A percentile compares a stretch with the other conserved stretches of the same genome.
These are phyloP conservation scores for Aspergillus spinulosporus DNA, from an alignment of 2,329 filamentous ascomycete species.

Conservation along the genomic window DNA sequence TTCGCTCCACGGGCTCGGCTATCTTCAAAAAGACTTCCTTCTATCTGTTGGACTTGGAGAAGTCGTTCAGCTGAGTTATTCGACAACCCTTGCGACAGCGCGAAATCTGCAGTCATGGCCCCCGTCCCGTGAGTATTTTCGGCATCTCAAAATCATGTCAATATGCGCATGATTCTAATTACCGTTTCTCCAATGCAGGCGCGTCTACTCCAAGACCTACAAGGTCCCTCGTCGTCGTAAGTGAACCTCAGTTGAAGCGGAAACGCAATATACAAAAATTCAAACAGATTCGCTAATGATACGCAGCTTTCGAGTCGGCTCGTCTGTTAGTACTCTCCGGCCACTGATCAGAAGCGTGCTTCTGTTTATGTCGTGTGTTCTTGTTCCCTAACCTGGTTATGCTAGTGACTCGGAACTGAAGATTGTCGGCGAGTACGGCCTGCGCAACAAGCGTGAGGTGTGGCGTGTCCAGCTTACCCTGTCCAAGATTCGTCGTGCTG, in stretches of 20 bases:
- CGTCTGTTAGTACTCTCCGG: slow-evolving; percentile 94
- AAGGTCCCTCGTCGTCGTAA: slow-evolving; percentile 90
- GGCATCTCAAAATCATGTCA: slow-evolving; percentile 25
- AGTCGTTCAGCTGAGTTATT: slow-evolving; percentile 28
- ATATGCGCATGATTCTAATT: slow-evolving; percentile 41
- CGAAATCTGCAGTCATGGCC: slow-evolving; percentile 44
- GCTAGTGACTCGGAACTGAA: slow-evolving; percentile 98
- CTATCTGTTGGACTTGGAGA: slow-evolving; percentile 21
- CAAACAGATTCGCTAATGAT: slow-evolving; percentile 38
- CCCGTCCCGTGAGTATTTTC: slow-evolving; percentile 46
- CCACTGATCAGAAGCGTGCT: slow-evolving; percentile 98
- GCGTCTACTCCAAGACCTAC: slow-evolving; percentile 98
- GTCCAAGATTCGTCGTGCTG: slow-evolving; percentile 99
- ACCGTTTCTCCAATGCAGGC: slow-evolving; percentile 35
- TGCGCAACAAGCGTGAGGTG: slow-evolving; percentile 99
- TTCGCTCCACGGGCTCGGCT: slow-evolving; percentile 26
- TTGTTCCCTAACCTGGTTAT: slow-evolving; percentile 61
- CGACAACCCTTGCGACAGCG: slow-evolving; percentile 41
- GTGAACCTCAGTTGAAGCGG: slow-evolving; percentile 28
- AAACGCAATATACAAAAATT: background rate
- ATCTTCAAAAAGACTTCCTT: slow-evolving; percentile 23
- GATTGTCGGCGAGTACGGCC: slow-evolving; percentile 99
- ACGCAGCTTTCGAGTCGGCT: slow-evolving; percentile 88
- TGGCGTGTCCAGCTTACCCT: slow-evolving; percentile 99
- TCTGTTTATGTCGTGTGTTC: slow-evolving; percentile 85